These are phyloP conservation scores for Aureobasidium melanogenum DNA, from an alignment of 2,329 filamentous ascomycete genomes.

Conservation along the genomic window DNA sequence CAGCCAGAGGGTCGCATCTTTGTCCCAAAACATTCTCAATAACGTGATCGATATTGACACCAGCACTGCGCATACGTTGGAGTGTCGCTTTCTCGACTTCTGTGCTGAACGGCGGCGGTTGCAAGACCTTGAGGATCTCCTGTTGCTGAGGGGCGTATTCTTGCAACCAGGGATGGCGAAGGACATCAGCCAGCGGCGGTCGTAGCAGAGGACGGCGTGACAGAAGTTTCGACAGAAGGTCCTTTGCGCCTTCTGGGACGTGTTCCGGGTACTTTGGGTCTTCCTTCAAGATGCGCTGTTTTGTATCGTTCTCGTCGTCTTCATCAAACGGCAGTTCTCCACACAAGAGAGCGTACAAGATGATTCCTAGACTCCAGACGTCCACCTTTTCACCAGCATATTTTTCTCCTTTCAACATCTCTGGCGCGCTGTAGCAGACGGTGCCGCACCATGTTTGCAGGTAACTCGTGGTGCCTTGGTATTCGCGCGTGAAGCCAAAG, in stretches of 20 bases:
- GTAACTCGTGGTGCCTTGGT: slow-evolving; percentile 89
- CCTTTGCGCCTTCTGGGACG: slow-evolving; percentile 66
- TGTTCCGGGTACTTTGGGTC: slow-evolving; percentile 80
- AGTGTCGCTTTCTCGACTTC: slow-evolving; percentile 82
- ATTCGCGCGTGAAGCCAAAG: slow-evolving; percentile 96
- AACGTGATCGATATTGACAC: slow-evolving; percentile 87
- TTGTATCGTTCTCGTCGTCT: slow-evolving; percentile 84
- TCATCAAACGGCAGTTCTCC: slow-evolving; percentile 93
- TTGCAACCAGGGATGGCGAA: slow-evolving; percentile 77
- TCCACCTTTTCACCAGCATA: slow-evolving; percentile 98
- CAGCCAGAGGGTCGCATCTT: slow-evolving; percentile 79
- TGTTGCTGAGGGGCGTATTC: slow-evolving; percentile 85
- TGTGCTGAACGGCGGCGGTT: slow-evolving; percentile 75
- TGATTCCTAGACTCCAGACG: slow-evolving; percentile 85
- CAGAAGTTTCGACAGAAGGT: slow-evolving; percentile 69
- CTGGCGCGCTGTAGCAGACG: slow-evolving; percentile 92
- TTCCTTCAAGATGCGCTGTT: slow-evolving; percentile 72
- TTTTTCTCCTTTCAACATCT: slow-evolving; percentile 97
- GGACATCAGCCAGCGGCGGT: slow-evolving; percentile 73
- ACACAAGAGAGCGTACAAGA: slow-evolving; percentile 71
- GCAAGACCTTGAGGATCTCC: slow-evolving; percentile 74
- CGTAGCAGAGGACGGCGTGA: slow-evolving; percentile 83
- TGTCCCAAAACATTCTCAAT: slow-evolving; percentile 90
- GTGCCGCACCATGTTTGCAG: slow-evolving; percentile 97
- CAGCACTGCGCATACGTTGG: slow-evolving; percentile 85